Evolutionary conservation across 2,329 filamentous ascomycete species (phyloP), one percentile per base, ranked within the genome.

Genomic region (Talaromyces atroroseus): DNA sequence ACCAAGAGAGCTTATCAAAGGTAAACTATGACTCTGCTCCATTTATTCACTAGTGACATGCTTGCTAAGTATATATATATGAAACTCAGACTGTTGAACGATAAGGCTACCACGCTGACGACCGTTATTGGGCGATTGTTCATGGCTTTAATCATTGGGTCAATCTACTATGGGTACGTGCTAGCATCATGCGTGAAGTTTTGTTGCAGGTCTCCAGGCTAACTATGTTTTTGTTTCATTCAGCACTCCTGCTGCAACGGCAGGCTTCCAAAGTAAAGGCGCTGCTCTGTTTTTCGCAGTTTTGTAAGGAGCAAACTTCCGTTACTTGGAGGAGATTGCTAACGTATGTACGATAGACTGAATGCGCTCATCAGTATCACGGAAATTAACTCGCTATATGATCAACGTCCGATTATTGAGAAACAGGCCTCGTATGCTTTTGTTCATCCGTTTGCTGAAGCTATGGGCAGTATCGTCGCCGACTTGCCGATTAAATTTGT

Each of bases 351-450:
- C 18, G 34, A 16, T 34, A 52, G 56, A 12, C 65, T 70, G 61
- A 86, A 87, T 65, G 76, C 79, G 49, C 73, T 89, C 2, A 70
- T 88, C 5, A 80, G 83, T 52, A 82, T 89, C 70, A 81, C 84
- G 0, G 87, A 86, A 78, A 95, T 96, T 68, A 78, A 95, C 32
- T 91, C 89, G 0, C 82, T 95, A 12, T 96, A 95, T 68, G 84
- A 89, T 12, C 91, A 96, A 82, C 86, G 92, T 36, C 88, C 90
- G 2, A 95, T 96, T 63, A 89, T 96, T 58, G 91, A 96, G 68
- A 96, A 96, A 71, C 92, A 96, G 66, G 78, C 81, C 51, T 85
- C 88, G 55, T 96, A 96, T 68, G 90, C 91, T 8, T 81, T 96
- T 21, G 95, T 96, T 63, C 92, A 95, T 68, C 90, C 92, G 0